Conservation (phyloP, 352 stramenopile species). For the Albugo candida region DNA sequence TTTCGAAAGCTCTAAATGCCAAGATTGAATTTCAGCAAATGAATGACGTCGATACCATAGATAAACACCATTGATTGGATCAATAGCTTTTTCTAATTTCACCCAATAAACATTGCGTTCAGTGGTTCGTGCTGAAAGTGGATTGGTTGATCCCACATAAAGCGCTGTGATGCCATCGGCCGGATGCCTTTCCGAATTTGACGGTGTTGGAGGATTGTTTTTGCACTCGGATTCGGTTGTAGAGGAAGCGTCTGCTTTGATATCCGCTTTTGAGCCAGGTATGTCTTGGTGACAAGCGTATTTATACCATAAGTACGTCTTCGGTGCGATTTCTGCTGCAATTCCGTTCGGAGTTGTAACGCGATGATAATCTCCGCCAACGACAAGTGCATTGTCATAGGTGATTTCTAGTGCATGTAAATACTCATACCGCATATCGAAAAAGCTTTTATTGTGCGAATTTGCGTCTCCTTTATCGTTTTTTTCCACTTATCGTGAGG, state of each 20-base stretch:
- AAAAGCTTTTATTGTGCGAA: background rate
- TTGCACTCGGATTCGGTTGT: background rate
- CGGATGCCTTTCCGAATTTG: background rate
- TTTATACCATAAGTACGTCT: conserved; percentile 78
- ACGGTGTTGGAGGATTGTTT: background rate
- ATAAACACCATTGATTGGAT: conserved; percentile 32
- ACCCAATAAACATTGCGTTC: conserved; percentile 14
- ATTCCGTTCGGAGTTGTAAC: conserved; percentile 53
- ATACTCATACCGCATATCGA: conserved; percentile 44
- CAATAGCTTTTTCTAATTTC: conserved; percentile 56
- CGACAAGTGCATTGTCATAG: conserved; percentile 70
- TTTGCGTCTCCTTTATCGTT: too few relatives aligned
- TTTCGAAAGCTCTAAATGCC: background rate
- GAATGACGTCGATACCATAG: conserved; percentile 32
- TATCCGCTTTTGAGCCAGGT: background rate
- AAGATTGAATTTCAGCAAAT: conserved; percentile 3
- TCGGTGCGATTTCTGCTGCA: conserved; percentile 55
- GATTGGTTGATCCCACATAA: too few relatives aligned
- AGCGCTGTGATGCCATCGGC: too few relatives aligned
- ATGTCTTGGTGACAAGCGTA: background rate
- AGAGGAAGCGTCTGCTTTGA: background rate
- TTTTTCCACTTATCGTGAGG: too few relatives aligned
- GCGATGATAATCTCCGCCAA: conserved; percentile 57
- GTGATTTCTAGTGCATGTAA: conserved; percentile 61
- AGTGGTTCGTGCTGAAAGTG: background rate